phyloP scores from a whole-genome alignment of 2,329 filamentous ascomycete genomes.

The Penicillium concentricum region DNA sequence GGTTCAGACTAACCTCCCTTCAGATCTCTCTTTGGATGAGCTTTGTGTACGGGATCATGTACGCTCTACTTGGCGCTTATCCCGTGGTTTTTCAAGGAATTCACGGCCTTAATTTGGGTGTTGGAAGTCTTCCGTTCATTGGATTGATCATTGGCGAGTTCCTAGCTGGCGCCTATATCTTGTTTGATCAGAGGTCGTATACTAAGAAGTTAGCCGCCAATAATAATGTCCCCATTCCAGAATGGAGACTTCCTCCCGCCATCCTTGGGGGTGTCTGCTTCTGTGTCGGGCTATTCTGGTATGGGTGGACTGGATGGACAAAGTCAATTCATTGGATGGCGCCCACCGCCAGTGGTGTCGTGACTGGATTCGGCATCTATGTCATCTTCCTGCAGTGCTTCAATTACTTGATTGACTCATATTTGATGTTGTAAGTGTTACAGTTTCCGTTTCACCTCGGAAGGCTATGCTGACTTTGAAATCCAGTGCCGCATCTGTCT shows the following conservation, averaged over 20 bases:
- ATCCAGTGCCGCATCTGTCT: conserved; percentile 37
- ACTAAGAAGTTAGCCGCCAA: conserved; percentile 31
- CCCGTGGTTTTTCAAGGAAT: conserved; percentile 31
- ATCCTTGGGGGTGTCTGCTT: conserved; percentile 36
- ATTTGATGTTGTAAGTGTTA: conserved; percentile 39
- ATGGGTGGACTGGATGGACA: conserved; percentile 36
- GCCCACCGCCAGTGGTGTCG: conserved; percentile 33
- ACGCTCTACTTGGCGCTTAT: conserved; percentile 31
- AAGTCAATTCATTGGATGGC: conserved; percentile 37
- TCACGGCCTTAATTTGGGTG: conserved; percentile 32
- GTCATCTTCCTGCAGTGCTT: conserved; percentile 37
- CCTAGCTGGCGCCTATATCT: conserved; percentile 26
- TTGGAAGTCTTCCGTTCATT: conserved; percentile 32
- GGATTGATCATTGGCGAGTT: conserved; percentile 33
- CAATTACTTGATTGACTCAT: conserved; percentile 42
- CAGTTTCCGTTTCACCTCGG: no score
- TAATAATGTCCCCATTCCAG: conserved; percentile 30
- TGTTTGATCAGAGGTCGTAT: conserved; percentile 29
- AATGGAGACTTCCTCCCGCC: conserved; percentile 34
- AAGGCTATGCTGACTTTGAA: background rate
- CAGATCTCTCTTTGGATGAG: conserved; percentile 32
- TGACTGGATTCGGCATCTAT: conserved; percentile 34
- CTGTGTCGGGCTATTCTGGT: conserved; percentile 39
- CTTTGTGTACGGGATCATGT: conserved; percentile 35
- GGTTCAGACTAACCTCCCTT: background rate